phyloP scores from a whole-genome alignment of 495 filamentous ascomycete genomes.

The Neurospora hispaniola region DNA sequence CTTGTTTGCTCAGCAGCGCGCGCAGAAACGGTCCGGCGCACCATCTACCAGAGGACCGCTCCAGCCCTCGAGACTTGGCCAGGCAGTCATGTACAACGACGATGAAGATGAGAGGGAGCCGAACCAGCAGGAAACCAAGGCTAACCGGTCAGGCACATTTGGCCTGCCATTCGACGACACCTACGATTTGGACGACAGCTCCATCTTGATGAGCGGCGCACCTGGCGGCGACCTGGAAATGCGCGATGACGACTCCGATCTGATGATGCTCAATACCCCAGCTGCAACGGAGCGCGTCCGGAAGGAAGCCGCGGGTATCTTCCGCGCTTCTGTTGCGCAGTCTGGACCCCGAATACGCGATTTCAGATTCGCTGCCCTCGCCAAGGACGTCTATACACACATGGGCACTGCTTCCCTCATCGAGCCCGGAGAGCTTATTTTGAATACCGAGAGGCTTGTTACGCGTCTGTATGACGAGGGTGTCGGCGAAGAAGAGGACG shows the following conservation, averaged over 20 bases:
- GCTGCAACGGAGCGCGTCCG: conserved; percentile 35
- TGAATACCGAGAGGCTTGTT: conserved; percentile 44
- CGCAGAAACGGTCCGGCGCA: conserved; percentile 19
- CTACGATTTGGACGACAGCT: conserved; percentile 19
- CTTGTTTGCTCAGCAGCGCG: conserved; percentile 20
- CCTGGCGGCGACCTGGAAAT: conserved; percentile 2
- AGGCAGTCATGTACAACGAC: conserved; percentile 23
- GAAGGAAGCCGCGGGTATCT: conserved; percentile 36
- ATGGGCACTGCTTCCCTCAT: conserved; percentile 31
- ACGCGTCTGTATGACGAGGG: conserved; percentile 47
- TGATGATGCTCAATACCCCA: conserved; percentile 35
- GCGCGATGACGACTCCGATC: conserved; percentile 28
- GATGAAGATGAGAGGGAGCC: conserved; percentile 18
- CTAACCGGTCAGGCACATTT: conserved; percentile 20
- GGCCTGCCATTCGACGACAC: conserved; percentile 21
- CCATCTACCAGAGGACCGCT: conserved; percentile 17
- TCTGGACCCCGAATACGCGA: conserved; percentile 23
- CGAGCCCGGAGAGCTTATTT: conserved; percentile 44
- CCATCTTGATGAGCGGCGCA: conserved; percentile 20
- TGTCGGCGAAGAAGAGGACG: conserved; percentile 39
- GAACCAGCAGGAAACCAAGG: conserved; percentile 26
- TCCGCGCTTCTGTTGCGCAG: conserved; percentile 31
- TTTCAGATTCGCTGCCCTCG: conserved; percentile 35
- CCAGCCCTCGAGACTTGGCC: conserved; percentile 26
- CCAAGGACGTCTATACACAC: conserved; percentile 39